phyloP scores from a whole-genome alignment of 495 filamentous ascomycete genomes.

The Xylaria cubensis region DNA sequence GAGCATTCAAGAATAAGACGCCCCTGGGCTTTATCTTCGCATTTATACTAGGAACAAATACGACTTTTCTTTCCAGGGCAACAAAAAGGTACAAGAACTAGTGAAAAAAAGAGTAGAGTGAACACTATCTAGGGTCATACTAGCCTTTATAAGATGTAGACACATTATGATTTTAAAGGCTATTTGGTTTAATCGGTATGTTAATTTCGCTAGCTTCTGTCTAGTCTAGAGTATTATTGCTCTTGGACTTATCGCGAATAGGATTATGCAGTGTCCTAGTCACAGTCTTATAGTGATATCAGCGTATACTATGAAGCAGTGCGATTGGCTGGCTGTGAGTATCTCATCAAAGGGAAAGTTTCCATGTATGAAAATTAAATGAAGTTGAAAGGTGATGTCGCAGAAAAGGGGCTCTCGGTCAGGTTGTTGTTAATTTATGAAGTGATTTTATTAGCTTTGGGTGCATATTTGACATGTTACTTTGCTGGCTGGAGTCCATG shows the following conservation, averaged over 20 bases:
- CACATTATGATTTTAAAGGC: background rate
- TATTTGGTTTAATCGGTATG: background rate
- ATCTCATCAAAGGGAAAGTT: too few relatives aligned
- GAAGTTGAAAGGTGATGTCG: too few relatives aligned
- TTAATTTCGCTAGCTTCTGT: too few relatives aligned
- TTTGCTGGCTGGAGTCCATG: too few relatives aligned
- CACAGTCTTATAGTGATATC: background rate
- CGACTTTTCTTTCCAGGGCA: background rate
- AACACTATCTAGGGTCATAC: background rate
- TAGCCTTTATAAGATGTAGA: background rate
- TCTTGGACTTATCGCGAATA: background rate
- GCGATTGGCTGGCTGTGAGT: too few relatives aligned
- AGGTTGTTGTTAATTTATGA: too few relatives aligned
- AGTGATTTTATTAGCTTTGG: too few relatives aligned
- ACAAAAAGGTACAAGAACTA: background rate
- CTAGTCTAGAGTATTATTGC: background rate
- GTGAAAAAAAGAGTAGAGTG: background rate
- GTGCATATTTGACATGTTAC: too few relatives aligned
- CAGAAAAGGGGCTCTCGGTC: too few relatives aligned
- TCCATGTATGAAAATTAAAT: too few relatives aligned
- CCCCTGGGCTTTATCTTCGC: background rate
- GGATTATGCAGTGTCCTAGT: background rate
- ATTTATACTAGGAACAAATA: background rate
- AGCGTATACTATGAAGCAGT: too few relatives aligned
- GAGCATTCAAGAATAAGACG: background rate